These are phyloP conservation scores for Aphanomyces stellatus DNA, from an alignment of 352 stramenopile genomes.

Conservation along the genomic window DNA sequence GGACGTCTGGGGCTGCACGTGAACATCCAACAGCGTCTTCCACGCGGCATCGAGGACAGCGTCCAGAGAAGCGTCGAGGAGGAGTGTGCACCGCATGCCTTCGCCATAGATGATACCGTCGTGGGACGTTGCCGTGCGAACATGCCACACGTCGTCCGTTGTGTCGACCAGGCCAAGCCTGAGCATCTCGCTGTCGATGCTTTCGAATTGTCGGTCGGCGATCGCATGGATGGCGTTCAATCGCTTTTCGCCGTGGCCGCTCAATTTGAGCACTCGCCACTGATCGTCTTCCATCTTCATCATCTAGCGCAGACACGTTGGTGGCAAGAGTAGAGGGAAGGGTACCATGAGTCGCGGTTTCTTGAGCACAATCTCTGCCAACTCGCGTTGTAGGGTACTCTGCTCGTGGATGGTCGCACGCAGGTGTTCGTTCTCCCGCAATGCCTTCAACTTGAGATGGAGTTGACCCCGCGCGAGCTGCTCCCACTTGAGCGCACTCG, in stretches of 20 bases:
- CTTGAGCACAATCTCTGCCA: not conserved
- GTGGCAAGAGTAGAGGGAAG: too few relatives aligned
- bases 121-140: not conserved
- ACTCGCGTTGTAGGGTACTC: not conserved
- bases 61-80: not conserved
- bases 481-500: not conserved
- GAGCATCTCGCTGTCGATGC: not conserved
- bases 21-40: not conserved
- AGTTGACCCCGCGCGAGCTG: not conserved
- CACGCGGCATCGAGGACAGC: not conserved
- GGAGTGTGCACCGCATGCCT: not conserved
- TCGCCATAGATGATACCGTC: not conserved
- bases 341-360: slow-evolving; percentile 3
- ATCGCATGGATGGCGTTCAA: not conserved
- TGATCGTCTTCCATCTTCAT: not conserved
- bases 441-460: slow-evolving; percentile 11
- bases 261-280: not conserved
- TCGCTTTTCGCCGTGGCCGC: not conserved
- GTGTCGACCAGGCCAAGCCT: not conserved
- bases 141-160: not conserved
- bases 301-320: too few relatives aligned
- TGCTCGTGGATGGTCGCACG: not conserved
- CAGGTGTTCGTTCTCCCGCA: slow-evolving; percentile 4
- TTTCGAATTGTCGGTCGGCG: not conserved
- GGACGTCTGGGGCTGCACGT: not conserved